Conservation (phyloP, 2,329 filamentous ascomycete species). For the Ophiobolus disseminans region DNA sequence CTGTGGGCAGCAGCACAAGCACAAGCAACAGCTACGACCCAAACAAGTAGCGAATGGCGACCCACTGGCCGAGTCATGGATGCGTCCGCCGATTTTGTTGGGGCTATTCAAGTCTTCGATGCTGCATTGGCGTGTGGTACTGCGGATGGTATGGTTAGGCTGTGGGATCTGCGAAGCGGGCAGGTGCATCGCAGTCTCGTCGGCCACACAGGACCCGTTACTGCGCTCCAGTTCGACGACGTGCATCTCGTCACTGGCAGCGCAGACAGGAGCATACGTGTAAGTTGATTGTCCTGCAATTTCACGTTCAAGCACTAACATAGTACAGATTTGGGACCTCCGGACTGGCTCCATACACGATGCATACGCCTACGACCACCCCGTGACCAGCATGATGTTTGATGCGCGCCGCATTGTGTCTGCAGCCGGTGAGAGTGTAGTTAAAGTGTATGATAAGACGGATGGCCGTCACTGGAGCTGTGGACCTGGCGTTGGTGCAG, state of each 20-base stretch:
- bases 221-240: constrained; percentile 94
- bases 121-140: constrained; percentile 95
- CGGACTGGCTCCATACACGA: constrained; percentile 94
- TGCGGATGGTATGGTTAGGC: constrained; percentile 92
- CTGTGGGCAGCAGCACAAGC: constrained; percentile 97
- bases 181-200: constrained; percentile 97
- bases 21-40: constrained; percentile 72
- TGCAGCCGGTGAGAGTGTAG: constrained; percentile 89
- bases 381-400: constrained; percentile 97
- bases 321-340: constrained; percentile 92
- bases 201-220: constrained; percentile 93
- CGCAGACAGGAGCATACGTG: constrained; percentile 88
- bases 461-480: constrained; percentile 97
- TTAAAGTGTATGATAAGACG: constrained; percentile 98
- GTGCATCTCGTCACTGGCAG: constrained; percentile 93
- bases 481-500: constrained; percentile 75
- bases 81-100: constrained; percentile 85
- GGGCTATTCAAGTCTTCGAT: constrained; percentile 93
- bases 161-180: constrained; percentile 96
- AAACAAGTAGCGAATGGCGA: constrained; percentile 71
- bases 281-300: constrained; percentile 66
- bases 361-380: constrained; percentile 92
- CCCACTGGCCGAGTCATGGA: constrained; percentile 71
- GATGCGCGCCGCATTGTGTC: constrained; percentile 87
- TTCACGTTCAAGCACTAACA: constrained; percentile 23